Percentiles rank a stretch among this genome's conserved stretches.
phyloP scores from a whole-genome alignment of 2,329 filamentous ascomycete species.

The Neofusicoccum sp. region DNA sequence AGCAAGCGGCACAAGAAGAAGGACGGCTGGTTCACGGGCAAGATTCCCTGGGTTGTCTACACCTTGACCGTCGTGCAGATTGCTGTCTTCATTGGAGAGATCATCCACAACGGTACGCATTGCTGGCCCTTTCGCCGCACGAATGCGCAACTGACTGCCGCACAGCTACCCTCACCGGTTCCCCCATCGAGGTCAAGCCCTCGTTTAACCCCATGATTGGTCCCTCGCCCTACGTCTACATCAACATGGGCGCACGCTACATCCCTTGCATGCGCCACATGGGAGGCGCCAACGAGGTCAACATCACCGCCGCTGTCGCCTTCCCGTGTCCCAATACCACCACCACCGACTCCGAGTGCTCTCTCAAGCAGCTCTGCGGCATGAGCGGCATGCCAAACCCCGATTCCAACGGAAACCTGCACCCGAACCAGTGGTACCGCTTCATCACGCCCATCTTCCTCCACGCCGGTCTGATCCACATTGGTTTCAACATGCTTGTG shows the following conservation, averaged over 20 bases:
- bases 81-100: slow-evolving; percentile 83
- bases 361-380: slow-evolving; percentile 79
- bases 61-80: slow-evolving; percentile 75
- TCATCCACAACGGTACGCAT: slow-evolving; percentile 76
- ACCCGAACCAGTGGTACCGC: slow-evolving; percentile 93
- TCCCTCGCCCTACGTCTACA: slow-evolving; percentile 84
- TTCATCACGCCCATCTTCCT: slow-evolving; percentile 97
- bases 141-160: slow-evolving; percentile 1
- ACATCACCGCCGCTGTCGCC: slow-evolving; percentile 61
- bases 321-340: slow-evolving; percentile 87
- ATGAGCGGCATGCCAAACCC: slow-evolving; percentile 77
- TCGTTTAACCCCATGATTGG: slow-evolving; percentile 97
- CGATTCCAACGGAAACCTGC: slow-evolving; percentile 48
- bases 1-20: slow-evolving; percentile 38
- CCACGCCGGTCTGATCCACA: slow-evolving; percentile 91
- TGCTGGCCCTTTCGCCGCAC: background rate
- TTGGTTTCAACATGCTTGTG: slow-evolving; percentile 90
- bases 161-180: slow-evolving; percentile 74
- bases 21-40: slow-evolving; percentile 59
- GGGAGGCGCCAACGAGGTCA: slow-evolving; percentile 58
- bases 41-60: slow-evolving; percentile 80
- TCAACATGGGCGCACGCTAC: slow-evolving; percentile 95
- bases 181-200: slow-evolving; percentile 77
- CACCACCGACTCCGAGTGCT: slow-evolving; percentile 63
- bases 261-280: slow-evolving; percentile 83